These are phyloP conservation scores for Pisolithus tinctorius DNA, from an alignment of 768 basidiomycete species.

Conservation along the genomic window DNA sequence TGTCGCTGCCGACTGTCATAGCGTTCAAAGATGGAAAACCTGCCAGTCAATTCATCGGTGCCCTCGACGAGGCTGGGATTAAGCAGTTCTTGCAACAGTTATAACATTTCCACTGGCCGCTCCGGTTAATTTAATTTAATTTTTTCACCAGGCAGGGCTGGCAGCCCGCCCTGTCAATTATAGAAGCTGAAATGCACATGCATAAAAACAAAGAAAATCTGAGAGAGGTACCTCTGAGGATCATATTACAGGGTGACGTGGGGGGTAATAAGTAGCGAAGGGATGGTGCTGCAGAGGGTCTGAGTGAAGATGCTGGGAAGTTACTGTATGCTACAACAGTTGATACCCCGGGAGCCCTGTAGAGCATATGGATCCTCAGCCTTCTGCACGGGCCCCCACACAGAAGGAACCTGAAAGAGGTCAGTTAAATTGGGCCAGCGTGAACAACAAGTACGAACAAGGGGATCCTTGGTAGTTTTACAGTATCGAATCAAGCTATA, in stretches of 20 bases:
- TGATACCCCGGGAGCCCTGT: constrained; percentile 42
- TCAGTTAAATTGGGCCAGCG: constrained; percentile 8
- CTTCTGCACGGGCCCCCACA: constrained; percentile 94
- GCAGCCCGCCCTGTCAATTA: neutral
- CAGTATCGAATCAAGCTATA: constrained; percentile 66
- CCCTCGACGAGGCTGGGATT: constrained; percentile 39
- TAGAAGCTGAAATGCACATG: constrained; percentile 9
- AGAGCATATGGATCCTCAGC: constrained; percentile 91
- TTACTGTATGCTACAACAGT: constrained; percentile 59
- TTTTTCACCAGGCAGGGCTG: no score
- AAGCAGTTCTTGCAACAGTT: constrained; percentile 40
- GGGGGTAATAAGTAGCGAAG: neutral
- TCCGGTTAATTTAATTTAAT: neutral
- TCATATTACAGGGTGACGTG: constrained; percentile 12
- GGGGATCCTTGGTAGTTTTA: constrained; percentile 66
- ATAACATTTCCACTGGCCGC: constrained; percentile 7
- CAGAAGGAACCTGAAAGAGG: constrained; percentile 70
- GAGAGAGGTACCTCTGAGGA: constrained; percentile 6
- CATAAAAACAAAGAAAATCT: constrained; percentile 4
- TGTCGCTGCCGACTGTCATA: constrained; percentile 73
- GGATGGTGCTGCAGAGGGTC: neutral
- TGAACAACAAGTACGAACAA: constrained; percentile 34
- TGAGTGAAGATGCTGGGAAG: neutral
- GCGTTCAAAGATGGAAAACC: constrained; percentile 63
- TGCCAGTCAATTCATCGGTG: constrained; percentile 59